These are phyloP conservation scores for Galerina marginata DNA, from an alignment of 768 basidiomycete genomes.

Conservation along the genomic window DNA sequence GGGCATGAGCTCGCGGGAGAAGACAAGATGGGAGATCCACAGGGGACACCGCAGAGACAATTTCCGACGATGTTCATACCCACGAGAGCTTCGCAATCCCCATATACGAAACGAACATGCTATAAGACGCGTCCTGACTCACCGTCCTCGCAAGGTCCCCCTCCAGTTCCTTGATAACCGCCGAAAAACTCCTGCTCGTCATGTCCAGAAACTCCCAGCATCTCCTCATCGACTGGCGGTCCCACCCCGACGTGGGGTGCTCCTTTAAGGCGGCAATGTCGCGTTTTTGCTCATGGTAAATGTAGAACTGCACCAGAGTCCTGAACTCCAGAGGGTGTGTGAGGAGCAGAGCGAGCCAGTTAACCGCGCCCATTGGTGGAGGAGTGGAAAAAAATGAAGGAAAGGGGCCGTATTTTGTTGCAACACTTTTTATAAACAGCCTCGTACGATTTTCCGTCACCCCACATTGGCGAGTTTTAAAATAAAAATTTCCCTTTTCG, in stretches of 20 bases:
- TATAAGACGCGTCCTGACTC: conserved; percentile 38
- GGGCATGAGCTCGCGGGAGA: too few species aligned
- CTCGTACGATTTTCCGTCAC: conserved; percentile 23
- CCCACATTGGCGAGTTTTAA: conserved; percentile 16
- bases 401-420: not conserved
- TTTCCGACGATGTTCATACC: not conserved
- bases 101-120: not conserved
- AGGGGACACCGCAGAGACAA: not conserved
- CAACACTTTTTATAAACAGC: conserved; percentile 10
- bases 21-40: not conserved
- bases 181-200: conserved; percentile 89
- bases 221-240: conserved; percentile 81
- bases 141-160: conserved; percentile 93
- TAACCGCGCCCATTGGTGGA: conserved; percentile 54
- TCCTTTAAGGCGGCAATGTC: conserved; percentile 81
- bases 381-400: conserved; percentile 8
- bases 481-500: conserved; percentile 9
- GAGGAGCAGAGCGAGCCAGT: conserved; percentile 70
- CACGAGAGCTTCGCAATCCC: not conserved
- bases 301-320: conserved; percentile 79
- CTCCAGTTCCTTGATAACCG: conserved; percentile 95
- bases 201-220: conserved; percentile 91
- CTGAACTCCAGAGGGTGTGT: conserved; percentile 87
- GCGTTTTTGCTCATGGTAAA: conserved; percentile 82
- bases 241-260: conserved; percentile 83